Evolutionary conservation across 1,284 basidiomycete species (phyloP), one percentile per base, ranked within the genome.

Genomic region (Albatrellus sp.): DNA sequence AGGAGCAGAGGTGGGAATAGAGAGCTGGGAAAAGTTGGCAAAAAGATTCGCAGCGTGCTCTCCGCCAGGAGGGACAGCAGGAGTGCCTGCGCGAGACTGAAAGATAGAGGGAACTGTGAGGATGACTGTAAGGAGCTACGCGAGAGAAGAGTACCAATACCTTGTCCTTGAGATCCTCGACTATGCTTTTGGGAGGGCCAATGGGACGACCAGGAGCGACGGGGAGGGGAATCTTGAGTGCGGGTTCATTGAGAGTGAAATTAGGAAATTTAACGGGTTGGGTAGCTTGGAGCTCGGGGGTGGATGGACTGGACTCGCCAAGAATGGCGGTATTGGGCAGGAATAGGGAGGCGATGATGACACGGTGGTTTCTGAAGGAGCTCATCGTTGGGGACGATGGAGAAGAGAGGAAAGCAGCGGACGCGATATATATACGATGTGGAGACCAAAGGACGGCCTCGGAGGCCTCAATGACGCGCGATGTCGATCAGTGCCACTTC

Each of bases 291-390:
- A 55, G 52, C 19, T 63, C 64, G 17, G 72, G 71, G 0, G 73
- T 75, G 1, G 70, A 57, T 0, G 70, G 71, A 10, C 57, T 58
- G 1, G 73, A 75, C 45, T 80, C 71, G 56, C 73, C 75, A 34
- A 77, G 63, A 40, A 76, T 70, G 39, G 73, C 72, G 31, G 82
- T 84, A 47, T 72, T 74, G 31, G 84, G 85, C 39, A 88, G 74
- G 55, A 87, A 87, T 45, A 88, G 75, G 16, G 81, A 80, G 11
- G 84, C 84, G 58, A 88, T 79, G 57, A 88, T 66, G 44, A 83
- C 69, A 30, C 84, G 67, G 57, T 83, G 79, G 59, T 77, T 75
- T 48, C 77, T 68, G 50, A 82, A 70, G 48, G 78, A 69, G 56
- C 60, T 72, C 80, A 83, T 82, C 51, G 30, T 63, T 60, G 41